Percentiles rank a stretch among this genome's conserved stretches.
Conservation (phyloP, 2,329 filamentous ascomycete species). For the Zalaria sp. region DNA sequence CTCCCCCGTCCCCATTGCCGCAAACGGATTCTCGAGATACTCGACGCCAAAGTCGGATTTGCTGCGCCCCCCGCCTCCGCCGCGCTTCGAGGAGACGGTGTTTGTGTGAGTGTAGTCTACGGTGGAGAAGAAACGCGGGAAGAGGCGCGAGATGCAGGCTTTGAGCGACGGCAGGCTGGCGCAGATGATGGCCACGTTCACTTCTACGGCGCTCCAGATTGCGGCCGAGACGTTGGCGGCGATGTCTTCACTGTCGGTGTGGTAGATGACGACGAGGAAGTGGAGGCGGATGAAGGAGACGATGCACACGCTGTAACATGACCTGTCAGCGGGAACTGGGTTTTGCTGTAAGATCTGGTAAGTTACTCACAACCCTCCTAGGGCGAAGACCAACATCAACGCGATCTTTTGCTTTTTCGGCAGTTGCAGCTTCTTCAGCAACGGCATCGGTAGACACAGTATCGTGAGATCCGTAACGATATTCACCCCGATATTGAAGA, state of each 20-base stretch:
- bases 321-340: no score
- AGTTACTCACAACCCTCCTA: constrained; percentile 14
- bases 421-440: constrained; percentile 13
- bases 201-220: constrained; percentile 13
- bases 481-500: constrained; percentile 10
- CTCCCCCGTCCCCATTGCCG: neutral
- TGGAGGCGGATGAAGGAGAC: constrained; percentile 8
- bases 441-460: constrained; percentile 13
- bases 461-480: constrained; percentile 15
- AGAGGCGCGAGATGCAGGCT: constrained; percentile 13
- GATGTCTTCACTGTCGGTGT: constrained; percentile 8
- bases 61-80: no score
- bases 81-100: neutral
- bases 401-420: constrained; percentile 11
- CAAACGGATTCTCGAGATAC: no score
- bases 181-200: constrained; percentile 16
- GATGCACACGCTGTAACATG: constrained; percentile 6
- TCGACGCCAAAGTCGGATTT: no score
- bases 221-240: constrained; percentile 13
- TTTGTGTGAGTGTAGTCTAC: neutral
- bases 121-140: neutral
- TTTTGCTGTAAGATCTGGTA: no score
- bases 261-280: constrained; percentile 4
- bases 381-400: constrained; percentile 12
- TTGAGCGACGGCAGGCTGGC: constrained; percentile 14